A percentile compares a stretch with the other conserved stretches of the same genome.
Evolutionary conservation across 495 filamentous ascomycete species (phyloP).

Genomic region (Aspergillus cavernicola): DNA sequence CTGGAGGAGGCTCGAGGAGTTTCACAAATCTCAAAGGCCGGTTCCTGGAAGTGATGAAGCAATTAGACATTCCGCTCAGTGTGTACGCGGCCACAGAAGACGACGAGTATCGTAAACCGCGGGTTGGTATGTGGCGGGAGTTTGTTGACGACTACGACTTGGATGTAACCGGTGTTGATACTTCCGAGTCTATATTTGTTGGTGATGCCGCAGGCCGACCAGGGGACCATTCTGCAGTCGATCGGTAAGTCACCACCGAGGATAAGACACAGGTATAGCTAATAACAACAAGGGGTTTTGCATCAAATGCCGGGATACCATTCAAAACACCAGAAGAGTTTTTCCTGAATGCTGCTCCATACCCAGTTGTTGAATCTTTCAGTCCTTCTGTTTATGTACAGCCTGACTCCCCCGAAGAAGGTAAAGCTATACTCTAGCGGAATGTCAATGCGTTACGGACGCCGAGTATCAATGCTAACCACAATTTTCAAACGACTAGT

Average conservation of each 20-base stretch:
- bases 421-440: conserved; percentile 22
- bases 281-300: conserved; percentile 54
- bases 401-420: conserved; percentile 28
- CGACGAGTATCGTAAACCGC: conserved; percentile 81
- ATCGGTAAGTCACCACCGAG: conserved; percentile 50
- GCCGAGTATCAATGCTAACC: not conserved
- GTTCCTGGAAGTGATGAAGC: conserved; percentile 59
- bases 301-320: conserved; percentile 71
- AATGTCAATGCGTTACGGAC: not conserved
- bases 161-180: conserved; percentile 58
- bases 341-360: conserved; percentile 64
- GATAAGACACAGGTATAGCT: not conserved
- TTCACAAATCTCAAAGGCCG: conserved; percentile 77
- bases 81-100: conserved; percentile 81
- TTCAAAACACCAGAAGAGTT: conserved; percentile 91
- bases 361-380: conserved; percentile 63
- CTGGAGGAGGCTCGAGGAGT: conserved; percentile 59
- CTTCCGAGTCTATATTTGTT: conserved; percentile 72
- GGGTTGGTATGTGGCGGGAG: conserved; percentile 86
- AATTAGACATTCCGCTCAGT: conserved; percentile 71
- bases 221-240: conserved; percentile 72
- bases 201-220: conserved; percentile 77
- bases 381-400: conserved; percentile 56
- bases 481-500: conserved; percentile 10
- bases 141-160: conserved; percentile 71